phyloP scores from a whole-genome alignment of 1,284 basidiomycete species.

The Volvariella surrecta region DNA sequence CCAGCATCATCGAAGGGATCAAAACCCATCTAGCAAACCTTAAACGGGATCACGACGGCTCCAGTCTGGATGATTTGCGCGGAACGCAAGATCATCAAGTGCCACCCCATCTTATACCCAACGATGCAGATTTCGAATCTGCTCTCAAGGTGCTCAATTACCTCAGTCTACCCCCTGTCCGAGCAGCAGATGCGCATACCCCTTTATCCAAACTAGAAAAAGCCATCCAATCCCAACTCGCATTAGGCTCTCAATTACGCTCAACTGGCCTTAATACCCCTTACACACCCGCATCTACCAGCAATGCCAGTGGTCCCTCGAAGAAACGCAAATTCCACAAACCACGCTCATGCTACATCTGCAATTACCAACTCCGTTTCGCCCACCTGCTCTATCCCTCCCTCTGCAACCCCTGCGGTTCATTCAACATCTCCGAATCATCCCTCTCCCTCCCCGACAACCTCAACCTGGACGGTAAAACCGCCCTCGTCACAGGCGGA shows the following conservation, averaged over 20 bases:
- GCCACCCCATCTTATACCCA: constrained; percentile 13
- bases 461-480: constrained; percentile 15
- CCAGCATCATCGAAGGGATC: constrained; percentile 14
- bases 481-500: constrained; percentile 21
- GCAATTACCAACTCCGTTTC: constrained; percentile 13
- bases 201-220: constrained; percentile 11
- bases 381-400: constrained; percentile 16
- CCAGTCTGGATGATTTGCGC: neutral
- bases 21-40: constrained; percentile 15
- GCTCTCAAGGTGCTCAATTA: constrained; percentile 18
- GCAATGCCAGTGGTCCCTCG: neutral
- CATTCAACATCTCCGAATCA: constrained; percentile 19
- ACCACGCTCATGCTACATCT: constrained; percentile 15
- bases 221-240: constrained; percentile 13
- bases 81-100: constrained; percentile 3
- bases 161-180: constrained; percentile 14
- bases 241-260: constrained; percentile 10
- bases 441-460: constrained; percentile 15
- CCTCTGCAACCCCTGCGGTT: constrained; percentile 18
- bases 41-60: neutral
- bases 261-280: constrained; percentile 1
- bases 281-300: neutral
- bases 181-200: constrained; percentile 9
- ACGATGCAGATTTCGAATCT: constrained; percentile 15
- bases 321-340: constrained; percentile 1